Evolutionary conservation across 495 filamentous ascomycete species (phyloP), one percentile per base, ranked within the genome.

Genomic region (Penicillium subrubescens): DNA sequence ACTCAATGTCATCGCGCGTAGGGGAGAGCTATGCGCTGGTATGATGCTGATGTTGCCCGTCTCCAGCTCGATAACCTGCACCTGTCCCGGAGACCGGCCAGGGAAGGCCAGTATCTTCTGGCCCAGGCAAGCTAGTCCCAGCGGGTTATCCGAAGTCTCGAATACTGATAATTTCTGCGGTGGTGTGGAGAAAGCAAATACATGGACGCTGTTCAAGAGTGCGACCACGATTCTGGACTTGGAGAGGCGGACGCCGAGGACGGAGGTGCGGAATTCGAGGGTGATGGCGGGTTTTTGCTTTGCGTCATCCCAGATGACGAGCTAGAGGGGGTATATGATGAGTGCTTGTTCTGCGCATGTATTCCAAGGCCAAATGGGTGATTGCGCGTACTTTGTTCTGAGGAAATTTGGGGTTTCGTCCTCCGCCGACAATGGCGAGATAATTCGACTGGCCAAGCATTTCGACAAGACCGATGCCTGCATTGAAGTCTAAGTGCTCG

Each of bases 31-130:
- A 75, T 99, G 95, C 2, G 96, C 95, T 1, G 94, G 94, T 54
- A 97, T 91, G 75, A 99, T 97, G 76, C 89, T 96, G 61, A 97
- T 91, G 67, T 92, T 95, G 39, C 90, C 90, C 5, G 86, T 92
- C 29, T 83, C 83, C 41, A 97, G 74, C 73, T 96, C 90, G 52
- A 97, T 90, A 23, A 99, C 74, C 71, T 97, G 94, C n/a, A 98
- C 89, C 67, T 99, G 95, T 25, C 96, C 95, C 1, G 86, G 78
- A 7, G 90, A 92, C 46, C 92, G 82, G 25, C 93, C 94, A 0
- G 94, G 95, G 68, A 97, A 96, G 21, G 87, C 89, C 2, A 97
- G 75, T 11, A 89, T 71, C 64, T 89, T 88, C 27, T 88, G 74
- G 4, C 91, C 89, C 17, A 99, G 76, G 71, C 88, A 90, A 69